Evolutionary conservation across 805 yeast genomes (phyloP).

Genomic region (Sugiyamaella valdiviana): DNA sequence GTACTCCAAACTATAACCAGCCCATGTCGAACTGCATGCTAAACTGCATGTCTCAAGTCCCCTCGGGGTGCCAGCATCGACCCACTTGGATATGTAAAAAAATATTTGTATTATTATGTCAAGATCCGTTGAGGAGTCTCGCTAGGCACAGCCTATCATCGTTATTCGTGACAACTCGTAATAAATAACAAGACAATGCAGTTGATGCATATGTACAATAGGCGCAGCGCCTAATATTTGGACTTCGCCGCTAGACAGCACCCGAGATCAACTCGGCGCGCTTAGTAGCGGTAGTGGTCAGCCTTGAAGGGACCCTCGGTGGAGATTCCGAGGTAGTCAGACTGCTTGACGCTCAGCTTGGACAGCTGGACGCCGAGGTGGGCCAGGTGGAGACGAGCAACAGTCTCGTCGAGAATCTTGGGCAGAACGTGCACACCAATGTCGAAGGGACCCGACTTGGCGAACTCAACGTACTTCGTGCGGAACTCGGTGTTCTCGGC

Average conservation of each 20-base stretch:
- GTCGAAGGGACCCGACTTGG: constrained; percentile 84
- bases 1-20: too few species aligned
- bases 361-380: constrained; percentile 90
- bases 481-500: constrained; percentile 76
- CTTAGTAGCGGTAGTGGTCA: constrained; percentile 94
- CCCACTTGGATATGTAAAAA: background rate
- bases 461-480: constrained; percentile 76
- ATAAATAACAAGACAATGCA: constrained; percentile 18
- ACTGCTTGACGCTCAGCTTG: constrained; percentile 67
- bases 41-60: too few species aligned
- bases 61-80: too few species aligned
- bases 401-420: constrained; percentile 97
- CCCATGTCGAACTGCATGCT: too few species aligned
- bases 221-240: background rate
- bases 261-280: background rate
- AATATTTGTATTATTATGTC: background rate
- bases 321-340: constrained; percentile 91
- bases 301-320: constrained; percentile 95
- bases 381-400: constrained; percentile 91
- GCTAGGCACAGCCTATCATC: background rate
- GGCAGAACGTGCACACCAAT: constrained; percentile 95
- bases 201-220: constrained; percentile 27
- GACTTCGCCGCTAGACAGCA: too few species aligned
- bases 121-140: background rate
- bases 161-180: constrained; percentile 1